Percentiles rank a stretch among this genome's conserved stretches.
Conservation (phyloP, 2,329 filamentous ascomycete species). For the Paecilomyces fulvus region DNA sequence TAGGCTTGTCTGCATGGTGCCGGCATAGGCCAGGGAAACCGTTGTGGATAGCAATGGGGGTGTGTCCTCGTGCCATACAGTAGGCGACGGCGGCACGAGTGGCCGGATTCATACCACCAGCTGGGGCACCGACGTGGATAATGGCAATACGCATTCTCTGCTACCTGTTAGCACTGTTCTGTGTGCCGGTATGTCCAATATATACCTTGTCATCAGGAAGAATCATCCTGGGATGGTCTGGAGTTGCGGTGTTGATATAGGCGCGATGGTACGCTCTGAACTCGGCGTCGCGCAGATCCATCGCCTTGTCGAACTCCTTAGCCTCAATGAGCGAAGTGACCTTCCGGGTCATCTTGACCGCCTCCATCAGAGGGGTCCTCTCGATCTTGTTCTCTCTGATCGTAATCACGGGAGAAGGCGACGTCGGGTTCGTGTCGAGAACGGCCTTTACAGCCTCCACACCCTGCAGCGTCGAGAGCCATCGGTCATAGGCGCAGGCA, state of each 20-base stretch:
- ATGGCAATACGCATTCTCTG: slow-evolving; percentile 80
- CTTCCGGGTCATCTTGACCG: slow-evolving; percentile 76
- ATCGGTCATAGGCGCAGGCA: slow-evolving; percentile 88
- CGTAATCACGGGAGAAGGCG: slow-evolving; percentile 87
- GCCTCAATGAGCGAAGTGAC: slow-evolving; percentile 73
- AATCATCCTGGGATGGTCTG: slow-evolving; percentile 59
- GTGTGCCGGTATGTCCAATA: background rate
- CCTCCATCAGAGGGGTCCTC: slow-evolving; percentile 78
- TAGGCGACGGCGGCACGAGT: slow-evolving; percentile 89
- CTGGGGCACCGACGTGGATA: slow-evolving; percentile 92
- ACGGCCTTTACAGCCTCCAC: slow-evolving; percentile 91
- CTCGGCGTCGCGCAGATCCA: slow-evolving; percentile 82
- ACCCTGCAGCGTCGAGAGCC: slow-evolving; percentile 85
- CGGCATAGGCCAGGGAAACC: slow-evolving; percentile 90
- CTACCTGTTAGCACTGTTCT: slow-evolving; percentile 38
- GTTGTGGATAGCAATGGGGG: slow-evolving; percentile 87
- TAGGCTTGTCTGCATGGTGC: slow-evolving; percentile 75
- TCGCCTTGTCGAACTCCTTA: slow-evolving; percentile 80
- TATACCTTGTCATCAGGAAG: slow-evolving; percentile 62
- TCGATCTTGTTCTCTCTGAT: slow-evolving; percentile 98
- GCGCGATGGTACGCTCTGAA: slow-evolving; percentile 88
- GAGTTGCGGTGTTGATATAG: slow-evolving; percentile 83
- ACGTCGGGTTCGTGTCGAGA: slow-evolving; percentile 78
- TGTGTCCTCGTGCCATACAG: slow-evolving; percentile 85
- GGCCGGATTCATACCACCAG: slow-evolving; percentile 96